Percentiles rank a stretch among this genome's conserved stretches.
Conservation (phyloP, 2,329 filamentous ascomycete genomes). For the Aspergillus alliaceus region DNA sequence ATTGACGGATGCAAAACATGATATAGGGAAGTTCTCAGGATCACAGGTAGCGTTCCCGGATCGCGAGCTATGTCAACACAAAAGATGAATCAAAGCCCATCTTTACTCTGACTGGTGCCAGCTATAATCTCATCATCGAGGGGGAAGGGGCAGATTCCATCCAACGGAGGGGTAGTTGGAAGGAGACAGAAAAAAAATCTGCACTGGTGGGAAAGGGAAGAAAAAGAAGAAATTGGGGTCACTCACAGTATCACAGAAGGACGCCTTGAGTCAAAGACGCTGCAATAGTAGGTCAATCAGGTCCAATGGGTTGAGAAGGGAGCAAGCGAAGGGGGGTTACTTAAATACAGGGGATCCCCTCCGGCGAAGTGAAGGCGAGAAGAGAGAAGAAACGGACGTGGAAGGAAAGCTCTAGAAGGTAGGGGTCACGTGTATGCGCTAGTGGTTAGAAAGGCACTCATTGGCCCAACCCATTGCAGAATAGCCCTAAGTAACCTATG, state of each 20-base stretch:
- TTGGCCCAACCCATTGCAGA: background rate
- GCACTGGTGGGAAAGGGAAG: background rate
- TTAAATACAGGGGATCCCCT: background rate
- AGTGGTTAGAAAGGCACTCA: background rate
- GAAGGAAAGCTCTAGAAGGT: slow-evolving; percentile 43
- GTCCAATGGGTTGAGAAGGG: background rate
- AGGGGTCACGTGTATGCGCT: slow-evolving; percentile 20
- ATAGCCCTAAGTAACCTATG: background rate
- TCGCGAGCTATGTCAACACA: slow-evolving; percentile 62
- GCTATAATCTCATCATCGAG: slow-evolving; percentile 60
- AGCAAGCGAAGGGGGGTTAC: background rate
- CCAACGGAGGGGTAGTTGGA: slow-evolving; percentile 7
- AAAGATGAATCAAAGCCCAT: slow-evolving; percentile 57
- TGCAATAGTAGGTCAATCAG: slow-evolving; percentile 5
- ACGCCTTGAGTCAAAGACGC: slow-evolving; percentile 1
- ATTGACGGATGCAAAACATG: background rate
- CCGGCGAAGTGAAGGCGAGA: slow-evolving; percentile 10
- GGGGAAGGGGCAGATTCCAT: slow-evolving; percentile 14
- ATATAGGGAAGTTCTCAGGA: slow-evolving; percentile 26
- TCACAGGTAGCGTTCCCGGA: slow-evolving; percentile 46
- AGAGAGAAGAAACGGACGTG: slow-evolving; percentile 16
- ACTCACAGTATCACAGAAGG: slow-evolving; percentile 6
- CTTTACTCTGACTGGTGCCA: slow-evolving; percentile 67
- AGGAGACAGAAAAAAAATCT: background rate
- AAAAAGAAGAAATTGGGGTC: slow-evolving; percentile 3